These are phyloP conservation scores for Aureobasidium leucospermi DNA, from an alignment of 2,329 filamentous ascomycete species.

Conservation along the genomic window DNA sequence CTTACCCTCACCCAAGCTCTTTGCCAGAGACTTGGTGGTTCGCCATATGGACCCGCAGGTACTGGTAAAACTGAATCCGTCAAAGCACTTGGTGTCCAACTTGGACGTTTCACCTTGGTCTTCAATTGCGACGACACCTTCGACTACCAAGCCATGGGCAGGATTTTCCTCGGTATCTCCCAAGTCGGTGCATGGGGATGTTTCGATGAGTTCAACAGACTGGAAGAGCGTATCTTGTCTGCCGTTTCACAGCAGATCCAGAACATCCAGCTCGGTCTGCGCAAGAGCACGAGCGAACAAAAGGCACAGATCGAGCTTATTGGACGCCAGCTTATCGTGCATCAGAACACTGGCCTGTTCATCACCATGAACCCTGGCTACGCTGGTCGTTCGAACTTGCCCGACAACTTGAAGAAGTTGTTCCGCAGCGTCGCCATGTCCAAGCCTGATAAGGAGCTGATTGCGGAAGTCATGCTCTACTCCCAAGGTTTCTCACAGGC, in stretches of 20 bases:
- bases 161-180: slow-evolving; percentile 98
- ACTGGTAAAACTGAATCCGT: slow-evolving; percentile 99
- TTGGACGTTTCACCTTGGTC: slow-evolving; percentile 94
- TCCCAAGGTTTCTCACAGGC: slow-evolving; percentile 98
- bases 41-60: slow-evolving; percentile 92
- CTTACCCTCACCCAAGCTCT: slow-evolving; percentile 93
- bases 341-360: slow-evolving; percentile 93
- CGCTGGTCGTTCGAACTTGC: slow-evolving; percentile 92
- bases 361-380: slow-evolving; percentile 99
- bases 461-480: slow-evolving; percentile 99
- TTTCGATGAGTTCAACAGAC: slow-evolving; percentile 99
- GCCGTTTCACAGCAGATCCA: slow-evolving; percentile 99
- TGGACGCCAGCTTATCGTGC: slow-evolving; percentile 81
- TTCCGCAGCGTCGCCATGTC: slow-evolving; percentile 99
- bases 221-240: slow-evolving; percentile 95
- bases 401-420: slow-evolving; percentile 98
- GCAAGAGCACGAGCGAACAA: slow-evolving; percentile 72
- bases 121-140: slow-evolving; percentile 99
- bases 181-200: slow-evolving; percentile 99
- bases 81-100: slow-evolving; percentile 91
- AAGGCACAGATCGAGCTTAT: slow-evolving; percentile 90
- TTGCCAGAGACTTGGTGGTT: slow-evolving; percentile 90
- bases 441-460: slow-evolving; percentile 98
- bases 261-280: slow-evolving; percentile 94
- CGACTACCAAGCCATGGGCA: slow-evolving; percentile 98